Base-by-base conservation (phyloP, 768 basidiomycete genomes). In the Rhodotorula kratochvilovae region DNA sequence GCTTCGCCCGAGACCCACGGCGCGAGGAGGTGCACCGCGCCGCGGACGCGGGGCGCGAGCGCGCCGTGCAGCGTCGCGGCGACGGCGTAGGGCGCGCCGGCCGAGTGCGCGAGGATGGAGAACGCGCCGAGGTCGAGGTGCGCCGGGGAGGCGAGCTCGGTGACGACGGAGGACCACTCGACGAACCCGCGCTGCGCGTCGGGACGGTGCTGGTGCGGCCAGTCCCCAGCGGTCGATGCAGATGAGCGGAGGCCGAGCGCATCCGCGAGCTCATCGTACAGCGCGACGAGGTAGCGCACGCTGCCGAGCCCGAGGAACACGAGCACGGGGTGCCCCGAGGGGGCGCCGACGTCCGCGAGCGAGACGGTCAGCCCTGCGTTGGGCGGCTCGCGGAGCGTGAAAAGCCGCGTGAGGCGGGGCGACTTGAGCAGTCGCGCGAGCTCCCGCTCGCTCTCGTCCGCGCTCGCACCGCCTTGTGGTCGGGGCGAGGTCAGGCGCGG, bases 221-320 rank as follows among this genome's bases (percentile, higher is more conserved):
- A 96, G 83, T 23, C 96, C 95, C 95, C 96, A 92, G 85, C 95
- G 86, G 81, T 99, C 95, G 74, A 99, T 88, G 57, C 93, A 94
- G 76, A 99, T 93, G 64, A 99, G 83, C 95, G 84, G 46, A 99
- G 84, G 11, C 89, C 89, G 68, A 95, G 81, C 67, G 88, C 89
- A 70, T 88, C 87, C 8, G 95, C 95, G 87, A 97, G 89, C 79
- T 99, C 95, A 79, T 98, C 95, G 79, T 93, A 98, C 59, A 98
- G 81, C 23, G 91, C 93, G 85, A 96, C 90, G 68, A 97, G 85
- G 80, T 98, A 93, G 51, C 95, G 86, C 7, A 98, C 95, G 78
- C 91, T 92, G 25, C 94, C 95, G 58, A 98, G 79, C 4, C 95
- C 95, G 71, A 99, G 86, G 80, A 95, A 99, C 33, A 98, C 86